Evolutionary conservation across 108 stramenopile species (phyloP), one percentile per base, ranked within the genome.

Genomic region (Heterococcus sp.): DNA sequence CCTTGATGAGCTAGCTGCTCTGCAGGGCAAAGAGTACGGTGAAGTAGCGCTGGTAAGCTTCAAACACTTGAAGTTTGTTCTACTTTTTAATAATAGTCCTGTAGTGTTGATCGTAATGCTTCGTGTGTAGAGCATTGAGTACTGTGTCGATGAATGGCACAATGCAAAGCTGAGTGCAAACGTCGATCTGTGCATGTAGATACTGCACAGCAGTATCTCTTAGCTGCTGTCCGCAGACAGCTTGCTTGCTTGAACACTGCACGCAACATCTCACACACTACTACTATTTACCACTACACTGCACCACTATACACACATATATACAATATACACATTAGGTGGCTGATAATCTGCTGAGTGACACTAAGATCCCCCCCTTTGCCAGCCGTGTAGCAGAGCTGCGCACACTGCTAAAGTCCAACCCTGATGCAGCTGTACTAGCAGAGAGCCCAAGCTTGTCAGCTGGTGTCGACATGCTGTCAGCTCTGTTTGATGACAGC

Each of bases 381-480:
- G 92, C 90, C 11, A 85, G 86, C 8, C 93, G 94, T 68, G 84
- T 88, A 75, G 93, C 85, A 26, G 94, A 92, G 37, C 88, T 96
- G 70, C 91, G 92, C 58, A 33, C 72, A n/a, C 91, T 91, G 69
- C 88, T 93, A 2, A 27, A 74, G 80, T 66, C 35, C 14, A 73
- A 85, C 27, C 67, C 8, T 2, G 80, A 64, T 68, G 46, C 38
- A n/a, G 36, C n/a, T 4, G 37, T 37, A n/a, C 66, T 85, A 5
- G 46, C 73, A 26, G 11, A 21, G 31, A 68, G 46, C 14, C 80
- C 80, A 1, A 58, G 65, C 21, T 80, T 85, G 38, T 73, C 78
- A 3, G 74, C 68, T 3, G 96, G 96, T 67, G 96, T 96, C 38
- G 96, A 96, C 77, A 89, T 96, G 72, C 86, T 96, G 65, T 93